phyloP scores from a whole-genome alignment of 2,329 filamentous ascomycete genomes.

The Beauveria medogensis region DNA sequence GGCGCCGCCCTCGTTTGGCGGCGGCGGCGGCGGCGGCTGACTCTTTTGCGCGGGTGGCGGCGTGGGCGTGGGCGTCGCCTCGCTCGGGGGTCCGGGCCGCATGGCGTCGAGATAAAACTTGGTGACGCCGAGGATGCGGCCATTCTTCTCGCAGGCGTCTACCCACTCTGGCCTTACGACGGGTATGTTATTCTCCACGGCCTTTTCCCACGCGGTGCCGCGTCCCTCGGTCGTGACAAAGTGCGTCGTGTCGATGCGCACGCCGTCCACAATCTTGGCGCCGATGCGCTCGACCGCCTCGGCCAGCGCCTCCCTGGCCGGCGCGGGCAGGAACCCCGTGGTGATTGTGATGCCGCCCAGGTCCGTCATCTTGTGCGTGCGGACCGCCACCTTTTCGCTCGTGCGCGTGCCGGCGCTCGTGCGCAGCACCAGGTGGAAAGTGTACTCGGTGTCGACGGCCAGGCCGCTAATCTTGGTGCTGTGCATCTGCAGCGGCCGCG shows the following conservation, averaged over 20 bases:
- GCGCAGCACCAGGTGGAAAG: constrained; percentile 83
- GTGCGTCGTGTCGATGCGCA: constrained; percentile 95
- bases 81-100: constrained; percentile 34
- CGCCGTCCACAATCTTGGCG: constrained; percentile 80
- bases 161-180: constrained; percentile 97
- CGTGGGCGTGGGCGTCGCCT: constrained; percentile 22
- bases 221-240: constrained; percentile 94
- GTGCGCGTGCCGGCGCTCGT: constrained; percentile 83
- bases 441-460: constrained; percentile 94
- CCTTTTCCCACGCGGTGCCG: constrained; percentile 89
- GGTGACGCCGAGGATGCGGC: constrained; percentile 85
- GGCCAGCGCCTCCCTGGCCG: constrained; percentile 63
- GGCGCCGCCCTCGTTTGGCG: constrained; percentile 5
- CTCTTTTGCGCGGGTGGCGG: constrained; percentile 28
- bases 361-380: constrained; percentile 98
- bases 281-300: constrained; percentile 80
- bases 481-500: constrained; percentile 75
- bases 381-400: constrained; percentile 75
- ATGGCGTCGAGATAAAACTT: constrained; percentile 91
- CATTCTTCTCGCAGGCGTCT: constrained; percentile 88
- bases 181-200: constrained; percentile 94
- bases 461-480: constrained; percentile 96
- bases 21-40: constrained; percentile 18
- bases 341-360: constrained; percentile 87
- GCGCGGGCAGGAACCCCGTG: constrained; percentile 71